Conservation (phyloP, 768 basidiomycete genomes). For the Boletus sp. region DNA sequence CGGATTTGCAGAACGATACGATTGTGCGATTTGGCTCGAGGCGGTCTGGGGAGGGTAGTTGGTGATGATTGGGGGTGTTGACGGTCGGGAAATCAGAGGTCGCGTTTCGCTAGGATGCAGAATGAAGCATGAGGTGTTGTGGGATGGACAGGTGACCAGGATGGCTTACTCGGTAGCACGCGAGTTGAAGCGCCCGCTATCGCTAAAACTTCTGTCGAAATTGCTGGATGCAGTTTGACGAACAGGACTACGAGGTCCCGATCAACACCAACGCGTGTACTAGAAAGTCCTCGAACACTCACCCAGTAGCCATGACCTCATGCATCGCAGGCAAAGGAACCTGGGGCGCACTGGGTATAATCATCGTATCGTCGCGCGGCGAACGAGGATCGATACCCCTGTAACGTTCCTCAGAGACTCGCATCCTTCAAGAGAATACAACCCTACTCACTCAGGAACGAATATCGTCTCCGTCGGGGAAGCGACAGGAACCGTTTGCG, state of each 20-base stretch:
- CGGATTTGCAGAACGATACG: constrained; percentile 21
- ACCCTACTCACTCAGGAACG: constrained; percentile 28
- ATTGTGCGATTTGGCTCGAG: constrained; percentile 23
- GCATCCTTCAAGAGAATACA: neutral
- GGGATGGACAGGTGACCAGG: no score
- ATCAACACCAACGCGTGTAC: neutral
- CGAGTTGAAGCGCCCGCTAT: constrained; percentile 8
- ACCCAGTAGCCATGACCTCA: constrained; percentile 31
- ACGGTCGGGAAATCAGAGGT: constrained; percentile 45
- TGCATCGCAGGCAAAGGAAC: constrained; percentile 33
- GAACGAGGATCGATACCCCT: constrained; percentile 30
- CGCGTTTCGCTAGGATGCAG: constrained; percentile 43
- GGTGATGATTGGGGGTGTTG: constrained; percentile 30
- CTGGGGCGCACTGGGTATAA: constrained; percentile 23
- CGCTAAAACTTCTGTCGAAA: constrained; percentile 18
- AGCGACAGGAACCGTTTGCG: constrained; percentile 8
- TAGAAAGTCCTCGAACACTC: neutral
- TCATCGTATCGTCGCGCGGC: constrained; percentile 30
- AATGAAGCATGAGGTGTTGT: neutral
- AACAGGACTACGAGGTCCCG: constrained; percentile 7
- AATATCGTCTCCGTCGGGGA: constrained; percentile 30
- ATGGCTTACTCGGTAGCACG: constrained; percentile 26
- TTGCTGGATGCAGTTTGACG: constrained; percentile 16
- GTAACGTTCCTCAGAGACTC: neutral
- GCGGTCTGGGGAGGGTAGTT: constrained; percentile 14